Evolutionary conservation across 176 grass and related monocot genomes (phyloP).

Genomic region (Cymbopogon citratus): DNA sequence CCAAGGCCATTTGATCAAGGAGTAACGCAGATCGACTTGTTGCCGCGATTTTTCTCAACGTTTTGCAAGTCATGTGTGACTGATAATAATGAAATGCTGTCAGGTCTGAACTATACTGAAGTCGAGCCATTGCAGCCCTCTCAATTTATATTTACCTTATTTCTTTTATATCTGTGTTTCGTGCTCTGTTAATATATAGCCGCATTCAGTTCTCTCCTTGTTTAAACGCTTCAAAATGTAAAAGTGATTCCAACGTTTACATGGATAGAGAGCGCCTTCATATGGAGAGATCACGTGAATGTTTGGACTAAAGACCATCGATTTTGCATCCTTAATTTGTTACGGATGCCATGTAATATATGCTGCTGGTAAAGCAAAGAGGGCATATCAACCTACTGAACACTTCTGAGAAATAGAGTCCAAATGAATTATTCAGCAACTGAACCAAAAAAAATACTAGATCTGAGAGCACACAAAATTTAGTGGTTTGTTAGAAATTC

Average conservation of each 20-base stretch:
- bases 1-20: not conserved
- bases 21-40: not conserved
- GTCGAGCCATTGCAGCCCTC: not conserved
- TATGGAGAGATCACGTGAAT: not conserved
- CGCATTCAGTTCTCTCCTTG: not conserved
- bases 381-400: not conserved
- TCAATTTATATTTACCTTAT: not conserved
- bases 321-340: not conserved
- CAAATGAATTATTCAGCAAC: not conserved
- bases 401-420: not conserved
- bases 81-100: not conserved
- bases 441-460: not conserved
- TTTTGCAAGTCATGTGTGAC: not conserved
- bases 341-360: not conserved
- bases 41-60: not conserved
- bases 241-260: not conserved
- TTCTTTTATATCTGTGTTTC: not conserved
- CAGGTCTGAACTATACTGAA: not conserved
- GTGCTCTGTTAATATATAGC: not conserved
- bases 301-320: not conserved
- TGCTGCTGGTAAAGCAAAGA: not conserved
- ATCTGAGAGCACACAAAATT: not conserved
- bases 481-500: not conserved
- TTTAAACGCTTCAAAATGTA: not conserved
- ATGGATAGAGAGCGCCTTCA: not conserved